Percentiles rank a stretch among this genome's conserved stretches.
These are phyloP conservation scores for Hypoxylon fragiforme DNA, from an alignment of 495 filamentous ascomycete species.

Conservation along the genomic window DNA sequence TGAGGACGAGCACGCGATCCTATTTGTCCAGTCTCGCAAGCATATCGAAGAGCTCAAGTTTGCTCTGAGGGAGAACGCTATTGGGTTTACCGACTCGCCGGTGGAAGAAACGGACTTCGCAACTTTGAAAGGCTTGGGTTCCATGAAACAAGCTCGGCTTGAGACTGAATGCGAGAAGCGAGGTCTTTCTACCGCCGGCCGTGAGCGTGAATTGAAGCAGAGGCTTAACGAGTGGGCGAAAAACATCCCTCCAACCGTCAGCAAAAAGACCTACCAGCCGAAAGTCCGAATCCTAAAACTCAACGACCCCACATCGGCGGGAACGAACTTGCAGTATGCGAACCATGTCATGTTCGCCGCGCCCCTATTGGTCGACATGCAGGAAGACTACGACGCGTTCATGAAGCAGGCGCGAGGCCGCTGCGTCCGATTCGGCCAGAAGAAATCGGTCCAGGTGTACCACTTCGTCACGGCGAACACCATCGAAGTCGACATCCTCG, in stretches of 20 bases:
- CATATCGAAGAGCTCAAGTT: slow-evolving; percentile 24
- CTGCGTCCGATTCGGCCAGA: slow-evolving; percentile 67
- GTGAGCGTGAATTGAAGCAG: not conserved
- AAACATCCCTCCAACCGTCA: not conserved
- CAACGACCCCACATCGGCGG: slow-evolving; percentile 65
- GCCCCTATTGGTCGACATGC: slow-evolving; percentile 55
- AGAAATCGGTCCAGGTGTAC: slow-evolving; percentile 68
- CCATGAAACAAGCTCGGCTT: not conserved
- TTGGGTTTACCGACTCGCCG: slow-evolving; percentile 19
- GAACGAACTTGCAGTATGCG: slow-evolving; percentile 71
- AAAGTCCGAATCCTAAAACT: slow-evolving; percentile 69
- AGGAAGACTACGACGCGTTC: slow-evolving; percentile 60
- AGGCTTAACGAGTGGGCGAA: not conserved
- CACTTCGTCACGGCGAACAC: slow-evolving; percentile 66
- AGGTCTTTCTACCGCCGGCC: not conserved
- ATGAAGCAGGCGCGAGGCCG: slow-evolving; percentile 77
- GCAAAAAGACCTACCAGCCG: slow-evolving; percentile 9
- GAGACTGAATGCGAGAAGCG: not conserved
- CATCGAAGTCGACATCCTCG: slow-evolving; percentile 69
- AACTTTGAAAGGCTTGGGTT: not conserved
- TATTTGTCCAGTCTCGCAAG: slow-evolving; percentile 42
- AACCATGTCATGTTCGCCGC: slow-evolving; percentile 78
- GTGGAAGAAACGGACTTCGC: slow-evolving; percentile 1
- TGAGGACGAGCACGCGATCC: slow-evolving; percentile 29
- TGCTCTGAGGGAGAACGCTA: slow-evolving; percentile 25